Percentiles rank a stretch among this genome's conserved stretches.
phyloP scores from a whole-genome alignment of 140 eudicot species.

The Senecio squalidus region DNA sequence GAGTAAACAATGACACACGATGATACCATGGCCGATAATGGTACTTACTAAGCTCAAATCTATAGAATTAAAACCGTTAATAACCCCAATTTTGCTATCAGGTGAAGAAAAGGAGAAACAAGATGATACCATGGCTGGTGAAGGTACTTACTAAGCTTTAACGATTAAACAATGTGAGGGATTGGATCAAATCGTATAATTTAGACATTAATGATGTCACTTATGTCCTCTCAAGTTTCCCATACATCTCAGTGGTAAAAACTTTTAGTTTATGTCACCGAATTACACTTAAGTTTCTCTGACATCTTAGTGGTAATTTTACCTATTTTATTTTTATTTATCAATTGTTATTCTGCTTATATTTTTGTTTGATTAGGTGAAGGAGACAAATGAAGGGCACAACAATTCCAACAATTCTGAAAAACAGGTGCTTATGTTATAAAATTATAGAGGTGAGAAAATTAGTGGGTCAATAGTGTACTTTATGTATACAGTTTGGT shows the following conservation, averaged over 20 bases:
- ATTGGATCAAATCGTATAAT: conserved; percentile 70
- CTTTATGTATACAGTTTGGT: too few relatives aligned
- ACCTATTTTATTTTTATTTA: neutral
- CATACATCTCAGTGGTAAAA: conserved; percentile 76
- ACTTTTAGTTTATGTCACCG: conserved; percentile 1
- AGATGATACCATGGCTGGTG: conserved; percentile 45
- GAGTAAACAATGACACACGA: too few relatives aligned
- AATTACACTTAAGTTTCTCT: neutral
- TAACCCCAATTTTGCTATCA: conserved; percentile 22
- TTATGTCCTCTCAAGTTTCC: conserved; percentile 79
- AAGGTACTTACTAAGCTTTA: conserved; percentile 44
- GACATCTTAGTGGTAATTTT: neutral
- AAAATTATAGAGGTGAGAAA: neutral
- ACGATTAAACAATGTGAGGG: conserved; percentile 65
- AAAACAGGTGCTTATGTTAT: conserved; percentile 22
- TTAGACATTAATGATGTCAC: conserved; percentile 57
- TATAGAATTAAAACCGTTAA: conserved; percentile 9
- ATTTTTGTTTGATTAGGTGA: conserved; percentile 35
- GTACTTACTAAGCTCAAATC: too few relatives aligned
- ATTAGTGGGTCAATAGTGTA: too few relatives aligned
- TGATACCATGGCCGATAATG: too few relatives aligned
- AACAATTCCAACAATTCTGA: conserved; percentile 41
- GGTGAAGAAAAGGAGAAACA: conserved; percentile 45
- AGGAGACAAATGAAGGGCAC: conserved; percentile 37
- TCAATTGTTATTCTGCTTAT: neutral